phyloP scores from a whole-genome alignment of 306 rosid genomes.

The Pueraria montana region DNA sequence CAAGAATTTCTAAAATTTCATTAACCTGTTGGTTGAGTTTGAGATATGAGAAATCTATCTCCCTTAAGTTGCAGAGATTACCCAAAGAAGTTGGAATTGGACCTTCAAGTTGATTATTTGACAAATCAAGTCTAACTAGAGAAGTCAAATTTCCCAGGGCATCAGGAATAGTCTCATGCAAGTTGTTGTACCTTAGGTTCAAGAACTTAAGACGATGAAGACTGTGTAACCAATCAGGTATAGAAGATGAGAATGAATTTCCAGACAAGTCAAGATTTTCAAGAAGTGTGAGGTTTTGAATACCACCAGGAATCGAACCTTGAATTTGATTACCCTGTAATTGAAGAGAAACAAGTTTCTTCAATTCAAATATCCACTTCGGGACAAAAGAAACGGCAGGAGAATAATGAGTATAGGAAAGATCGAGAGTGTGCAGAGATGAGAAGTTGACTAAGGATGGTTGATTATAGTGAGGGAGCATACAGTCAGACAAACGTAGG shows the following conservation, averaged over 20 bases:
- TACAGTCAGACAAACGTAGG: too few relatives aligned
- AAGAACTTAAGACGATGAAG: slow-evolving; percentile 31
- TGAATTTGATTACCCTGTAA: rapidly evolving
- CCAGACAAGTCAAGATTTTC: background rate
- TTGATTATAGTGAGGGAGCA: too few relatives aligned
- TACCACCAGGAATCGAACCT: background rate
- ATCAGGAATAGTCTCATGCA: background rate
- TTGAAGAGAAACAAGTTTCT: background rate
- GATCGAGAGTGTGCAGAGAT: too few relatives aligned
- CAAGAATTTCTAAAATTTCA: slow-evolving; percentile 22
- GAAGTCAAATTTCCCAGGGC: slow-evolving; percentile 36
- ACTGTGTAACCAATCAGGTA: slow-evolving; percentile 33
- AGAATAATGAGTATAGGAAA: background rate
- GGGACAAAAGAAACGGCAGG: background rate
- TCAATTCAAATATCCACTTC: slow-evolving; percentile 6
- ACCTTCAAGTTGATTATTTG: background rate
- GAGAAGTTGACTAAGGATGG: too few relatives aligned
- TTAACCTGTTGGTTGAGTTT: background rate
- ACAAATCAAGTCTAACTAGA: background rate
- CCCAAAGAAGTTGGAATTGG: background rate
- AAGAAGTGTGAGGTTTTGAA: slow-evolving; percentile 45
- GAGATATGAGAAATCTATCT: background rate
- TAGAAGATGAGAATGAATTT: slow-evolving; percentile 27
- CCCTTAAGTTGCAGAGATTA: slow-evolving; percentile 17
- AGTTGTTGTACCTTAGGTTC: background rate